Evolutionary conservation across 1,284 basidiomycete genomes (phyloP).

Genomic region (Termitomyces sp.): DNA sequence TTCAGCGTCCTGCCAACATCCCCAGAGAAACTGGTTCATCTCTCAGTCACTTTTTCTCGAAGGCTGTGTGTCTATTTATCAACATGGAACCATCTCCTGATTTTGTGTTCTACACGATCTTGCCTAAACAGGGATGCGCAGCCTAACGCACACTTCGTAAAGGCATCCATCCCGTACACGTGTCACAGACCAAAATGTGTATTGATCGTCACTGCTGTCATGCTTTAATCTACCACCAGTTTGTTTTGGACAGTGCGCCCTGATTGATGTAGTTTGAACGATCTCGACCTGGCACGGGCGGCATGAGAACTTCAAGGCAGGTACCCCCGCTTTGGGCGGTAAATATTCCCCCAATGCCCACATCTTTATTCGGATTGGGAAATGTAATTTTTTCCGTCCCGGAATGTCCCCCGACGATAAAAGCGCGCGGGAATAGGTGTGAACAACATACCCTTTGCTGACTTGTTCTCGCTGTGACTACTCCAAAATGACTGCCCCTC

Average conservation of each 20-base stretch:
- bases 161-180: not conserved
- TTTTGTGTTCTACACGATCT: constrained; percentile 9
- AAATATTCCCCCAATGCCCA: constrained; percentile 5
- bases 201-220: constrained; percentile 15
- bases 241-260: constrained; percentile 5
- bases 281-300: constrained; percentile 8
- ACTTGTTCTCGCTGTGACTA: constrained; percentile 8
- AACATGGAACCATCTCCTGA: constrained; percentile 8
- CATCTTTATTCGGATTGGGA: constrained; percentile 15
- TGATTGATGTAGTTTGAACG: constrained; percentile 9
- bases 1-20: constrained; percentile 20
- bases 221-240: constrained; percentile 4
- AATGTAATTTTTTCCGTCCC: constrained; percentile 10
- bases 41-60: not conserved
- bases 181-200: constrained; percentile 4
- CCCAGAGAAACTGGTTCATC: constrained; percentile 5
- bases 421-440: constrained; percentile 17
- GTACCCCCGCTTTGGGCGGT: constrained; percentile 11
- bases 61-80: constrained; percentile 16
- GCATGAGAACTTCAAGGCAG: constrained; percentile 8
- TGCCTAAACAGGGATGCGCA: constrained; percentile 12
- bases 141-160: constrained; percentile 1
- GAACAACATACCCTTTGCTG: constrained; percentile 13
- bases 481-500: constrained; percentile 11
- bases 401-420: constrained; percentile 14